Conservation (phyloP, 2,329 filamentous ascomycete genomes). For the Cylindrodendrum hubeiense region DNA sequence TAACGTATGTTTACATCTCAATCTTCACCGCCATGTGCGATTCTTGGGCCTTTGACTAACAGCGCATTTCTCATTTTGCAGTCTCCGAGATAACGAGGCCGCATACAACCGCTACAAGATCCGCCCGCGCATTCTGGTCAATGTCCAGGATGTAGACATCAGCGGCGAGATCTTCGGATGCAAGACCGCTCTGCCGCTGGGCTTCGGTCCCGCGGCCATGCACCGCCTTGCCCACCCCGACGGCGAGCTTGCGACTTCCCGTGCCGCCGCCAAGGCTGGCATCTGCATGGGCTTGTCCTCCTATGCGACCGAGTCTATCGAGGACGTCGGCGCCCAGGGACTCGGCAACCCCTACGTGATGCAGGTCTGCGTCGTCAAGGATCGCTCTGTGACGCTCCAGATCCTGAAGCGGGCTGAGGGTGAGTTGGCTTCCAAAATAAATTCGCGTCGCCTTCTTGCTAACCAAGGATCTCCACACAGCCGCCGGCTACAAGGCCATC, state of each 20-base stretch:
- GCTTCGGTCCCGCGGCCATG: conserved; percentile 67
- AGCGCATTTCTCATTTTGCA: conserved; percentile 43
- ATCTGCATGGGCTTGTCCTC: conserved; percentile 46
- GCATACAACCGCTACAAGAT: conserved; percentile 65
- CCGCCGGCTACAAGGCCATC: conserved; percentile 61
- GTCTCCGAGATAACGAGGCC: conserved; percentile 64
- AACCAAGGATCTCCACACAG: conserved; percentile 5
- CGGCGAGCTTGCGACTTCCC: conserved; percentile 63
- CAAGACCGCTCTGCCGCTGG: conserved; percentile 60
- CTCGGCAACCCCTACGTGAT: conserved; percentile 39
- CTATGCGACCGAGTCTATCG: conserved; percentile 39
- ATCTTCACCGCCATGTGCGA: background rate
- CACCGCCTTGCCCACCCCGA: conserved; percentile 66
- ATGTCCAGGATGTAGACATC: conserved; percentile 40
- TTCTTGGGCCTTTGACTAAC: background rate
- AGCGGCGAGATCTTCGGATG: conserved; percentile 36
- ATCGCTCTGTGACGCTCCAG: conserved; percentile 35
- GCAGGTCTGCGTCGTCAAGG: conserved; percentile 40
- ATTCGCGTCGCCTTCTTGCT: background rate
- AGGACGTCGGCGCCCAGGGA: conserved; percentile 37
- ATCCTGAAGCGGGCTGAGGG: conserved; percentile 38
- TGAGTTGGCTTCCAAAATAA: conserved; percentile 6
- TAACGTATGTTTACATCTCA: conserved; percentile 30
- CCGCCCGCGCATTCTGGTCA: conserved; percentile 49
- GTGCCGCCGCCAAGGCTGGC: conserved; percentile 48